Evolutionary conservation across 495 filamentous ascomycete genomes (phyloP).

Genomic region (Aspergillus biplanus): DNA sequence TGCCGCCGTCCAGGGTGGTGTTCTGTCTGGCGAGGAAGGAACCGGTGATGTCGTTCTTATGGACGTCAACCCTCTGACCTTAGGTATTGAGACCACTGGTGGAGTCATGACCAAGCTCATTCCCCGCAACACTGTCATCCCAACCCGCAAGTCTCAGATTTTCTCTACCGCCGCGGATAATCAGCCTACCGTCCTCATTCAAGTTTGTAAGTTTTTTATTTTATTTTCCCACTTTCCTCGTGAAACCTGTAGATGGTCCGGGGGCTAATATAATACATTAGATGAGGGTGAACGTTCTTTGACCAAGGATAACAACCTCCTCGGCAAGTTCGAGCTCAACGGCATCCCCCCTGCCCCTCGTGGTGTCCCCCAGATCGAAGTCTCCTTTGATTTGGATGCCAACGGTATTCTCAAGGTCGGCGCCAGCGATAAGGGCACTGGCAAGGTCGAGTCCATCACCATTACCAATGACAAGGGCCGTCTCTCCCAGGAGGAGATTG

Average conservation of each 20-base stretch:
- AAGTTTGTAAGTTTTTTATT: conserved; percentile 65
- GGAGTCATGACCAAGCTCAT: conserved; percentile 99
- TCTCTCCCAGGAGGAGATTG: conserved; percentile 93
- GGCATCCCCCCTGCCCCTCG: conserved; percentile 92
- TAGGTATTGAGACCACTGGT: conserved; percentile 98
- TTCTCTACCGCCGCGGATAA: conserved; percentile 98
- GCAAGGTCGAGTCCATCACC: conserved; percentile 93
- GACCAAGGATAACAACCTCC: conserved; percentile 95
- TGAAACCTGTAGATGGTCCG: neutral
- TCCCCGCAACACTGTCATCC: conserved; percentile 92
- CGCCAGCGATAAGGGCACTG: conserved; percentile 94
- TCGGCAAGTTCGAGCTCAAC: conserved; percentile 97
- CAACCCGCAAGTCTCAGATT: conserved; percentile 95
- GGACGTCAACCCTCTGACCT: conserved; percentile 97
- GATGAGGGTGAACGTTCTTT: conserved; percentile 91
- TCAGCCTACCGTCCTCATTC: conserved; percentile 95
- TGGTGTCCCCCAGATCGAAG: conserved; percentile 97
- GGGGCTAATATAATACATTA: conserved; percentile 27
- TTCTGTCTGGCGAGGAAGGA: conserved; percentile 84
- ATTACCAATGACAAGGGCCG: conserved; percentile 99
- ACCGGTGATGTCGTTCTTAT: conserved; percentile 83
- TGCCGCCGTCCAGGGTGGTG: conserved; percentile 95
- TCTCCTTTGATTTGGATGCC: conserved; percentile 96
- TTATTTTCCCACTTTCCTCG: neutral
- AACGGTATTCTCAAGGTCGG: conserved; percentile 98